Evolutionary conservation across 805 yeast genomes (phyloP), one percentile per base, ranked within the genome.

Genomic region (Helenozyma rhizophorensis): DNA sequence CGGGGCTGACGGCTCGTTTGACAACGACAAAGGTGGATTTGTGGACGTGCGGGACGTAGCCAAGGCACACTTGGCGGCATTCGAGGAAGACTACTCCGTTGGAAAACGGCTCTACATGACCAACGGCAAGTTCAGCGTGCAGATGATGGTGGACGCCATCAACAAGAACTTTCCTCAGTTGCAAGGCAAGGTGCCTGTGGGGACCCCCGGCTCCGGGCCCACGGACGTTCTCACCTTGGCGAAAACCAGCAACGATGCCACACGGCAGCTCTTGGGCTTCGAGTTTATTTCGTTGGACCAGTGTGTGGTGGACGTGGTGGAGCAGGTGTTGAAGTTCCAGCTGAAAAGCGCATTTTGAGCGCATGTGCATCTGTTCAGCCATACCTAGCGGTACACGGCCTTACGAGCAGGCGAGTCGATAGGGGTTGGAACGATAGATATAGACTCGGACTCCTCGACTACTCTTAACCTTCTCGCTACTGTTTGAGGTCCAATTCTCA

Each of bases 71-170:
- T 33, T 62, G 27, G 52, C 48, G 3, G 67, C 64, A 0, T 36
- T 60, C 18, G 64, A 59, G 30, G 37, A 47, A 11, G 51, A 48
- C 8, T 35, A 42, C 3, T 36, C 49, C 9, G 27, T 36, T 6
- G 50, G 50, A 3, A 31, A 46, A 32, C 37, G 51, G 11, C 41
- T 53, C 10, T 32, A 42, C 16, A 34, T 56, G 40, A 49, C 56
- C 12, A 55, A 54, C 27, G 66, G 62, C 10, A 52, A 53, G n/a
- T 63, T 60, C 36, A 48, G 58, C 22, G 51, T 53, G 17, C 52
- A 61, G 27, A 65, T 60, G 39, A 51, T 57, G 23, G 35, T 66
- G 23, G 66, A 65, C 35, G 43, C 62, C 13, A 54, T 61, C 41
- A 66, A 64, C 15, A 61, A 54, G 35, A 52, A 53, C 33, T 49